Base-by-base conservation (phyloP, 306 rosid genomes). In the Adenanthera pavonina region DNA sequence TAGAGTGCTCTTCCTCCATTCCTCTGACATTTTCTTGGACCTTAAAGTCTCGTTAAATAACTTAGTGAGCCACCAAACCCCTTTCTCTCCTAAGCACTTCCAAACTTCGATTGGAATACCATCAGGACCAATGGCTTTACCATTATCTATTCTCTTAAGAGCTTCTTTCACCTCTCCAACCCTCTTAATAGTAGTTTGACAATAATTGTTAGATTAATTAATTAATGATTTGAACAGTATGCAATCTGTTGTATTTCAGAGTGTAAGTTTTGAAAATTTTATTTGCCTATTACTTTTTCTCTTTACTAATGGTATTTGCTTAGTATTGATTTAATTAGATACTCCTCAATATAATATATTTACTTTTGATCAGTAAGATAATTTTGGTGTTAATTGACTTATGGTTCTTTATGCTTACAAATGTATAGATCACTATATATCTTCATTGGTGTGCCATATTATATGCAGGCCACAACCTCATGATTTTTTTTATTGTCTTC, bases 261-360 rank as follows among this genome's bases (percentile, higher is more conserved):
- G 48, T 20, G 15, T 80, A 70, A 5, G 47, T 75, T 34, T 64
- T 30, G 5, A 3, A 67, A 30, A 14, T 30, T 44, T 5, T 13
- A 69, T 70, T 51, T 74, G 19, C 65, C 57, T 57, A 38, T 43
- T 49, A 36, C 16, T 74, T 41, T 75, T 51, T 61, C 62, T 16
- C 44, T 84, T 72, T 78, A 33, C 84, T 48, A n/a, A 56, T 49
- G 46, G 36, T 61, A 74, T 59, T 69, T 84, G 64, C 51, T 49
- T 48, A 43, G 41, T 64, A 74, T 62, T 70, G 78, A 49, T 72
- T 38, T n/a, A 51, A 64, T 64, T 40, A 14, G 56, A 64, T 70
- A 40, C 38, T 48, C 44, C 44, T 53, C 40, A 40, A n/a, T 73
- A 53, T 36, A 53, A 36, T 34, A 1, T 53, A 53, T 36, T 52